Conservation (phyloP, 192 early-diverging fungal genomes). For the Umbelopsis ramanniana region DNA sequence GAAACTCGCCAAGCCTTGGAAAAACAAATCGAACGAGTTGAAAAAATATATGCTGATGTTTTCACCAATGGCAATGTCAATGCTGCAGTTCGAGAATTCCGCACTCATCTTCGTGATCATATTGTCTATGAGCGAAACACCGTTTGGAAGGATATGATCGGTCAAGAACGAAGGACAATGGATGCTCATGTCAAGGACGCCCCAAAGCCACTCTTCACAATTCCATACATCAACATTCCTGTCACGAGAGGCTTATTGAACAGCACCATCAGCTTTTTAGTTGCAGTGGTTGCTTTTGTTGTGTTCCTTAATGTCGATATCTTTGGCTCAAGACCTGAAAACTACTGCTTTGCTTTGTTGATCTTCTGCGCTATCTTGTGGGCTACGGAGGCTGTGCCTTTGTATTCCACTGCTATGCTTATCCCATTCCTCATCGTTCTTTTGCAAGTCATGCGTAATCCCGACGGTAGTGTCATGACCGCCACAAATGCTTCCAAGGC, state of each 20-base stretch:
- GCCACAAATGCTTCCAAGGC: conserved; percentile 57
- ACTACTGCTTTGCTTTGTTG: conserved; percentile 87
- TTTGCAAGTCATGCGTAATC: conserved; percentile 63
- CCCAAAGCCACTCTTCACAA: neutral
- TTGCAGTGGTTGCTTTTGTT: conserved; percentile 62
- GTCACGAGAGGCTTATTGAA: neutral
- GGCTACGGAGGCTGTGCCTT: conserved; percentile 81
- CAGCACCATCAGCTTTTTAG: conserved; percentile 40
- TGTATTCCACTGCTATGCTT: conserved; percentile 72
- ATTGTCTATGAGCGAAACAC: conserved; percentile 78
- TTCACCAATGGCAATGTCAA: conserved; percentile 58
- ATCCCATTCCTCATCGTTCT: conserved; percentile 71
- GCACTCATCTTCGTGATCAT: conserved; percentile 64
- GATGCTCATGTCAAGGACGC: conserved; percentile 44
- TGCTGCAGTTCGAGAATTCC: conserved; percentile 62
- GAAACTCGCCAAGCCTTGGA: conserved; percentile 55
- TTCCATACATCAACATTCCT: conserved; percentile 23
- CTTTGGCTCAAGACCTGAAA: conserved; percentile 74
- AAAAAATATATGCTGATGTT: conserved; percentile 65
- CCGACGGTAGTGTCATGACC: conserved; percentile 40
- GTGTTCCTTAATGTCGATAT: conserved; percentile 58
- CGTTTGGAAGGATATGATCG: conserved; percentile 81
- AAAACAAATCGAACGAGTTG: conserved; percentile 54
- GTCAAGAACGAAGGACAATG: conserved; percentile 59
- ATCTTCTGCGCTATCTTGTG: conserved; percentile 83